Base-by-base conservation (phyloP, 176 grass and related monocot genomes). In the Puya raimondii region DNA sequence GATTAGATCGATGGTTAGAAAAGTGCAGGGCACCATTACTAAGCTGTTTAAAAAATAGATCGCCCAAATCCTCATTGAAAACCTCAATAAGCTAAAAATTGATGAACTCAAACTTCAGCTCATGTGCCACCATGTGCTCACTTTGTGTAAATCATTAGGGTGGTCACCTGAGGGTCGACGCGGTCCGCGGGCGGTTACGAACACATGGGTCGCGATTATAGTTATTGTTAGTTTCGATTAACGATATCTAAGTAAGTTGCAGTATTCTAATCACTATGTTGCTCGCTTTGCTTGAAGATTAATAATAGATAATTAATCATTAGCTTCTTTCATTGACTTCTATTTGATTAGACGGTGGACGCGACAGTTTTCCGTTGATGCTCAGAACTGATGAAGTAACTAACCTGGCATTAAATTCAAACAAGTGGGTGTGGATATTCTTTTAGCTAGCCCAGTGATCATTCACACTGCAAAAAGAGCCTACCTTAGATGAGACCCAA, bases 301-400 rank as follows among this genome's bases (percentile, higher is more conserved):
- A 42, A 42, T 42, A 42, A 42, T 6, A 6, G 33, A 7, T 42
- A 42, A 42, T 42, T 42, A 42, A 42, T 42, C 33, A 8, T 42
- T 42, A 42, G 33, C 4, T 7, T 42, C 33, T 42, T 42, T 42
- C 0, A 7, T 42, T 42, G 33, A 42, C 33, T 42, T 1, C 6
- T 42, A 42, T 42, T 42, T 42, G 33, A 42, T 42, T 42, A 42
- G 33, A 7, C 33, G 33, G 6, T 42, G 33, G 6, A 42, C 5
- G 25, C 16, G 51, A 69, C 51, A 78, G 75, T 78, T 78, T 70
- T 47, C 49, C 48, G 65, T 78, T 78, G 75, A 69, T 78, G 64
- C 65, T 78, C 49, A 54, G 75, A 69, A 20, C 3, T 3, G 11
- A 58, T 3, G 11, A 58, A 78, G 75, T 58, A 47, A 78, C 65